Conservation (phyloP, 495 filamentous ascomycete genomes). For the Extremus antarcticus region DNA sequence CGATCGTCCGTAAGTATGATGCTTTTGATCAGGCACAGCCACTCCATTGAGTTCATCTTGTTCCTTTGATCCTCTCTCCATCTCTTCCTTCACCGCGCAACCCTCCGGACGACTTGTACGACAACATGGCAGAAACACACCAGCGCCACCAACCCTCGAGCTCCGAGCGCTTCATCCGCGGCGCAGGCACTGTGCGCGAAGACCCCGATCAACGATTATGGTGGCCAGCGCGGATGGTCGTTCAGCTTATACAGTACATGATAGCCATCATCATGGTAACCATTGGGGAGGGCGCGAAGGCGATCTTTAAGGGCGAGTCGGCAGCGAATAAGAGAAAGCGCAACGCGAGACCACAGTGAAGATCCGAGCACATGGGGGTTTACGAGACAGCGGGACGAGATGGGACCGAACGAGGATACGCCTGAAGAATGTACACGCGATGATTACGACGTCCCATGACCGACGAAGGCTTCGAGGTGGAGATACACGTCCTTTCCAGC, state of each 20-base stretch:
- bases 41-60: background rate
- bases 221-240: slow-evolving; percentile 15
- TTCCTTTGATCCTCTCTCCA: too few species aligned
- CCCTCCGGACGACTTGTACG: too few species aligned
- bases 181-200: slow-evolving; percentile 12
- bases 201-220: slow-evolving; percentile 10
- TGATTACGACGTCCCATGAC: too few species aligned
- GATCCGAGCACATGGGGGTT: too few species aligned
- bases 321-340: background rate
- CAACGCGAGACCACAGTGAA: background rate
- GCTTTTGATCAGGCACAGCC: background rate
- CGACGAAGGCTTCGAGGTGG: too few species aligned
- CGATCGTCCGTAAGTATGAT: background rate
- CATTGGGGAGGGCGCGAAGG: slow-evolving; percentile 12
- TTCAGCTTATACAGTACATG: slow-evolving; percentile 16
- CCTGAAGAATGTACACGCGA: too few species aligned
- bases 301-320: slow-evolving; percentile 14
- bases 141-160: background rate
- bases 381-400: too few species aligned
- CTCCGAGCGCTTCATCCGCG: slow-evolving; percentile 11
- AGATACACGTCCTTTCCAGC: too few species aligned
- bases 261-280: slow-evolving; percentile 22
- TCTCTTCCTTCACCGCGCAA: too few species aligned
- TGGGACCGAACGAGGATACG: background rate
- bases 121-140: background rate